Conservation (phyloP, 2,329 filamentous ascomycete species). For the Polychaeton citri region DNA sequence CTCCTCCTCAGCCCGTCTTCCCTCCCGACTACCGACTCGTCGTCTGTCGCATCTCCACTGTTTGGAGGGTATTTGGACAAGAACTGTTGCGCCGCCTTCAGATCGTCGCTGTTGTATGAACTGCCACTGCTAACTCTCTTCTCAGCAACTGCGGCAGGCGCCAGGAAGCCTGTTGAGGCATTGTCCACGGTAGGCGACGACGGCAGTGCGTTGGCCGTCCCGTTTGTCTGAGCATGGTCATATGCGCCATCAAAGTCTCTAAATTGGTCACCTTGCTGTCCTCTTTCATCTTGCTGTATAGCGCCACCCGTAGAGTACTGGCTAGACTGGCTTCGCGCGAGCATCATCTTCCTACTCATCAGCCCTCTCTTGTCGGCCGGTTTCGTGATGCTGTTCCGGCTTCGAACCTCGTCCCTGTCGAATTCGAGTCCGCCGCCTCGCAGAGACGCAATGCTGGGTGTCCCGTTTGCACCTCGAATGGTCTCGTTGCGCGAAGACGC, state of each 20-base stretch:
- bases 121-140: slow-evolving; percentile 20
- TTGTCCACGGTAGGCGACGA: neutral
- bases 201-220: neutral
- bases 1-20: neutral
- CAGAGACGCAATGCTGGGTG: neutral
- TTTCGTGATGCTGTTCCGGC: neutral
- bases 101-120: slow-evolving; percentile 31
- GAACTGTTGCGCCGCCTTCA: slow-evolving; percentile 25
- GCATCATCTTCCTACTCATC: slow-evolving; percentile 20
- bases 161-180: neutral
- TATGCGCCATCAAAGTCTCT: neutral
- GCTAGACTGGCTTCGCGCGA: slow-evolving; percentile 14
- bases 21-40: neutral
- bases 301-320: neutral
- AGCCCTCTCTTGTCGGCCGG: slow-evolving; percentile 16
- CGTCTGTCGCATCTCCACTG: neutral
- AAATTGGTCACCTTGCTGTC: neutral
- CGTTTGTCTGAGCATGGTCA: neutral
- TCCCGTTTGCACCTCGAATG: neutral
- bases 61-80: slow-evolving; percentile 15
- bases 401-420: neutral
- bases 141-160: slow-evolving; percentile 6
- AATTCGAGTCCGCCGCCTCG: neutral
- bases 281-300: neutral
- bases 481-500: neutral